These are phyloP conservation scores for Penicillium tannophilum DNA, from an alignment of 495 filamentous ascomycete genomes.

Conservation along the genomic window DNA sequence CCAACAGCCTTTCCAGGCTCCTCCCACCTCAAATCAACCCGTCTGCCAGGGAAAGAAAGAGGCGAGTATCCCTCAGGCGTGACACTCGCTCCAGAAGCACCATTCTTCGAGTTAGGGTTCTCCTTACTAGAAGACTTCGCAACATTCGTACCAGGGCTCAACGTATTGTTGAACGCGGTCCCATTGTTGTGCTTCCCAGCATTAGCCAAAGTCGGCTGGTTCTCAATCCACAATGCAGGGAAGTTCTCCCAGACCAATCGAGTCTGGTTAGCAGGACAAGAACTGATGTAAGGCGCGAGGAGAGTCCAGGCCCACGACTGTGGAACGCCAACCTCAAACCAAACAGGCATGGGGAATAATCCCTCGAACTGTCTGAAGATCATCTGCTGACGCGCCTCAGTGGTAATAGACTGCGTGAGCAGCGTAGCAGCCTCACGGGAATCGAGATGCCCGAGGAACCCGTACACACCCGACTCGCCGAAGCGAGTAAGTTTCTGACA, in stretches of 20 bases:
- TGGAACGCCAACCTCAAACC: constrained; percentile 79
- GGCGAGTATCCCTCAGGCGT: constrained; percentile 66
- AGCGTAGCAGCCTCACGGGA: constrained; percentile 75
- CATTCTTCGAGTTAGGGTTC: constrained; percentile 38
- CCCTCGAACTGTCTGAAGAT: constrained; percentile 87
- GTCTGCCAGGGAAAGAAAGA: constrained; percentile 74
- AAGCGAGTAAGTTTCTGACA: constrained; percentile 82
- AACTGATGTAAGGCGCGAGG: constrained; percentile 80
- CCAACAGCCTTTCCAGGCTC: constrained; percentile 66
- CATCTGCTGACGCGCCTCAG: constrained; percentile 84
- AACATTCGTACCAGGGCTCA: constrained; percentile 32
- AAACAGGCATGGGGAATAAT: constrained; percentile 82
- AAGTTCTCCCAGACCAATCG: constrained; percentile 88
- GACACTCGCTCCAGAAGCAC: constrained; percentile 53
- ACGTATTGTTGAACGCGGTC: constrained; percentile 47
- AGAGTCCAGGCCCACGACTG: constrained; percentile 89
- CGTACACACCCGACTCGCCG: constrained; percentile 82
- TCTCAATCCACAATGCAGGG: constrained; percentile 70
- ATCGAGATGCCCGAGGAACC: constrained; percentile 80
- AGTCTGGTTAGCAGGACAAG: constrained; percentile 73
- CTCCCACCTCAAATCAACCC: constrained; percentile 74
- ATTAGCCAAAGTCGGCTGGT: constrained; percentile 74
- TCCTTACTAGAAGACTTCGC: constrained; percentile 17
- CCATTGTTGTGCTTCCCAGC: constrained; percentile 49
- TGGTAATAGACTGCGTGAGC: constrained; percentile 73